Evolutionary conservation across 2,329 filamentous ascomycete species (phyloP), one percentile per base, ranked within the genome.

Genomic region (Alternaria ventricosa): DNA sequence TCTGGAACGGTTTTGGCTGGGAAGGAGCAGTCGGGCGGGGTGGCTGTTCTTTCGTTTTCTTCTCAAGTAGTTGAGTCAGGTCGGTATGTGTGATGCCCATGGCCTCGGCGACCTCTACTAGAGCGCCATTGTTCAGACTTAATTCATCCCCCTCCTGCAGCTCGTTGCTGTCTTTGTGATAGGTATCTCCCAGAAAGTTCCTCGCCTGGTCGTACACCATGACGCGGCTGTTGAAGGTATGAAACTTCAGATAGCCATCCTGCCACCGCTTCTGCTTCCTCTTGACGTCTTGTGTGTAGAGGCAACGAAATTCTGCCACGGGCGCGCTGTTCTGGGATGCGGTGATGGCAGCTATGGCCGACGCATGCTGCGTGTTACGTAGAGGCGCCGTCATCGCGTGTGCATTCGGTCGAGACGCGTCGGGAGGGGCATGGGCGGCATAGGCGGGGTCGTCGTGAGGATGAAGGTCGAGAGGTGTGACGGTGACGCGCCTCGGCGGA

Each of bases 191-290:
- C 27, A 97, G 86, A 68, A 90, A 93, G 76, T 94, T 93, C 0
- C 92, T 89, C 3, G 87, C 84, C 50, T 92, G 89, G 78, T 97
- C 94, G 72, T 96, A 95, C 7, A 96, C 92, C 92, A 97, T 96
- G 63, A 96, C 84, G 5, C 93, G 89, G 75, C 90, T 92, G 82
- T 97, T 97, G 87, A 97, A 97, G 1, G 92, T 91, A 76, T 97
- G 94, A 68, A 91, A 97, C 68, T 91, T 92, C 65, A 97, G 87
- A 55, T 89, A 89, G 36, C 95, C 94, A 89, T 97, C 94, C 74
- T 97, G 93, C 94, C 94, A 97, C 64, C 92, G 86, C 78, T 97
- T 97, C 71, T 93, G 90, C 82, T 97, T 97, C 60, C 92, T 89
- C 55, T 89, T 89, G 45, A 97, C 79, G 76, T 97, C 94, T 76